Evolutionary conservation across 2,329 filamentous ascomycete genomes (phyloP).

Genomic region (Aspergillus udagawae): DNA sequence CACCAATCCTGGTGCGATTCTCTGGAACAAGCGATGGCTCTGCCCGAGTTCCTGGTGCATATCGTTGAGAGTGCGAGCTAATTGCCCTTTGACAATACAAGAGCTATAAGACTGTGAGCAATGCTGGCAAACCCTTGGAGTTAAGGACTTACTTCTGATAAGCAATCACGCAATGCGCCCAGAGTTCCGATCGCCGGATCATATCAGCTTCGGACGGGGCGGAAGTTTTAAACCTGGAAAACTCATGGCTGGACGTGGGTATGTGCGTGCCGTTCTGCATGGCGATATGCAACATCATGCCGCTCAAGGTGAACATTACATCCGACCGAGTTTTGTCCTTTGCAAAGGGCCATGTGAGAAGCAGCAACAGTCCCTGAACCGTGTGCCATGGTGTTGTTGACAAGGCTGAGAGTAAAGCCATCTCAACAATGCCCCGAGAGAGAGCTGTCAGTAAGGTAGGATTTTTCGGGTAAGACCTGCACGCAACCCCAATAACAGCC

Average conservation of each 20-base stretch:
- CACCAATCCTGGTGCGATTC: slow-evolving; percentile 30
- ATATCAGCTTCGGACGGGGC: slow-evolving; percentile 33
- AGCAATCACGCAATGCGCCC: slow-evolving; percentile 38
- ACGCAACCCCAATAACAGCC: slow-evolving; percentile 52
- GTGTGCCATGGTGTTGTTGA: slow-evolving; percentile 30
- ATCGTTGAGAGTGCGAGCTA: slow-evolving; percentile 30
- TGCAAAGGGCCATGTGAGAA: slow-evolving; percentile 41
- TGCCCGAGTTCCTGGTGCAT: slow-evolving; percentile 35
- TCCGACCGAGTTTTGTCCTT: slow-evolving; percentile 31
- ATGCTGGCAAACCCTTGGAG: neutral
- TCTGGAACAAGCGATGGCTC: slow-evolving; percentile 30
- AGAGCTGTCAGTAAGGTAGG: slow-evolving; percentile 36
- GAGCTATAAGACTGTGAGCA: slow-evolving; percentile 20
- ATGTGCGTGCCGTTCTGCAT: slow-evolving; percentile 43
- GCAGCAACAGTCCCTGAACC: slow-evolving; percentile 35
- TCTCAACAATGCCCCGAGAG: slow-evolving; percentile 30
- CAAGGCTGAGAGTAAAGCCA: slow-evolving; percentile 33
- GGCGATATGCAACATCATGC: slow-evolving; percentile 38
- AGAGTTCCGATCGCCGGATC: slow-evolving; percentile 35
- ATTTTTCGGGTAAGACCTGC: slow-evolving; percentile 35
- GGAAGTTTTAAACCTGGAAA: slow-evolving; percentile 31
- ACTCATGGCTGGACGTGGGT: slow-evolving; percentile 41
- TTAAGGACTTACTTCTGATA: slow-evolving; percentile 33
- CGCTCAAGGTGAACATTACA: slow-evolving; percentile 34
- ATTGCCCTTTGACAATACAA: slow-evolving; percentile 37